Conservation (phyloP, 352 stramenopile species). For the Pythium aristosporum region DNA sequence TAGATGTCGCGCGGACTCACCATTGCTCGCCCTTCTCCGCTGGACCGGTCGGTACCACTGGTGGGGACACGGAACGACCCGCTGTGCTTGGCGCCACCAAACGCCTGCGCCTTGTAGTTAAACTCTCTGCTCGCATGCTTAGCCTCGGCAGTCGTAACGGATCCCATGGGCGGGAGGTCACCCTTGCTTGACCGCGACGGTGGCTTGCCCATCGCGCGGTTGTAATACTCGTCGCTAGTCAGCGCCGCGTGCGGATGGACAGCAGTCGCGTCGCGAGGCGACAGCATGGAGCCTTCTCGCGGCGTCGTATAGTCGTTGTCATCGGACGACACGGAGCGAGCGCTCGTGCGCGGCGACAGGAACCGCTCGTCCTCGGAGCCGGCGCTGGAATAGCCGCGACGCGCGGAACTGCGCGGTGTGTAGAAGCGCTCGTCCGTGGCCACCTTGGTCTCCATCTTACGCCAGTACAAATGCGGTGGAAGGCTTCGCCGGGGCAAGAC, state of each 20-base stretch:
- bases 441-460: constrained; percentile 45
- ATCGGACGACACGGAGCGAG: constrained; percentile 62
- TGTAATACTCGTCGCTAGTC: constrained; percentile 28
- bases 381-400: constrained; percentile 50
- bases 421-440: constrained; percentile 58
- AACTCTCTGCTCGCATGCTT: constrained; percentile 8
- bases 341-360: constrained; percentile 49
- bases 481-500: no score
- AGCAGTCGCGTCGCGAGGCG: constrained; percentile 6
- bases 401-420: constrained; percentile 58
- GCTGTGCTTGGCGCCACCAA: constrained; percentile 1
- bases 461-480: not conserved
- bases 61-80: constrained; percentile 9
- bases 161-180: constrained; percentile 19
- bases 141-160: not conserved
- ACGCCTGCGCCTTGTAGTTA: constrained; percentile 39
- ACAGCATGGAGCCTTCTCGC: constrained; percentile 34
- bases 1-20: constrained; percentile 15
- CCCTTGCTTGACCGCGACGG: constrained; percentile 8
- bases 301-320: constrained; percentile 60
- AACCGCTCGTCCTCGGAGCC: constrained; percentile 68
- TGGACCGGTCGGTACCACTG: not conserved
- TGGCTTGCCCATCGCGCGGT: constrained; percentile 22
- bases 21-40: constrained; percentile 1
- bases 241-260: constrained; percentile 16